phyloP scores from a whole-genome alignment of 2,329 filamentous ascomycete genomes.

The Herpomyces periplanetae region DNA sequence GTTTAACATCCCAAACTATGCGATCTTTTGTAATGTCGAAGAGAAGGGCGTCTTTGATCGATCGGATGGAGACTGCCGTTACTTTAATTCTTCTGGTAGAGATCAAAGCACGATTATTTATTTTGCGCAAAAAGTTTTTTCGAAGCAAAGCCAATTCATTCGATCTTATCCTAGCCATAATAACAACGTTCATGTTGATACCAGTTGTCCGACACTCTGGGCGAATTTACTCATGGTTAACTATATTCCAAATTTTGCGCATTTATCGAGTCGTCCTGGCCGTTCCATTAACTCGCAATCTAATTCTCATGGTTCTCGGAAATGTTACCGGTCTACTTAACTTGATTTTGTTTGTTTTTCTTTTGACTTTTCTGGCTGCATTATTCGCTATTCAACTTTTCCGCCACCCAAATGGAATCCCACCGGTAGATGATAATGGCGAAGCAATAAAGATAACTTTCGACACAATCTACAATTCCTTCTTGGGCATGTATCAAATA shows the following conservation, averaged over 20 bases:
- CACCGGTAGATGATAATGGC: conserved; percentile 17
- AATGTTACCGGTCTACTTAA: conserved; percentile 76
- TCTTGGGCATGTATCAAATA: conserved; percentile 89
- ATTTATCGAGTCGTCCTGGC: conserved; percentile 70
- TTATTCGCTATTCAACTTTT: conserved; percentile 83
- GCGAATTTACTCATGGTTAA: conserved; percentile 45
- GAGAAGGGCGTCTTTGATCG: conserved; percentile 20
- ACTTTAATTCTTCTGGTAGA: conserved; percentile 43
- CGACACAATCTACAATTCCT: conserved; percentile 67
- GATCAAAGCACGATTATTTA: conserved; percentile 33
- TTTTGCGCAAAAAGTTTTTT: conserved; percentile 48
- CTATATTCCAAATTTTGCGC: conserved; percentile 63
- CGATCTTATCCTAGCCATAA: conserved; percentile 36
- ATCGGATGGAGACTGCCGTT: conserved; percentile 19
- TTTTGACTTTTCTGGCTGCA: conserved; percentile 68
- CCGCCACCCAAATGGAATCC: conserved; percentile 47
- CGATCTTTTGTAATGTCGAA: conserved; percentile 35
- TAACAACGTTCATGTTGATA: conserved; percentile 49
- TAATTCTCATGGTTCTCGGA: conserved; percentile 56
- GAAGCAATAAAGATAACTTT: conserved; percentile 32
- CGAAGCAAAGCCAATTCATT: conserved; percentile 30
- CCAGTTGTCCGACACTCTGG: conserved; percentile 34
- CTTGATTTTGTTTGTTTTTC: conserved; percentile 73
- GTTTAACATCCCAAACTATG: conserved; percentile 34
- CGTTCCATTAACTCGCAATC: conserved; percentile 43